Evolutionary conservation across 768 basidiomycete genomes (phyloP).

Genomic region (Tephrocybe sp.): DNA sequence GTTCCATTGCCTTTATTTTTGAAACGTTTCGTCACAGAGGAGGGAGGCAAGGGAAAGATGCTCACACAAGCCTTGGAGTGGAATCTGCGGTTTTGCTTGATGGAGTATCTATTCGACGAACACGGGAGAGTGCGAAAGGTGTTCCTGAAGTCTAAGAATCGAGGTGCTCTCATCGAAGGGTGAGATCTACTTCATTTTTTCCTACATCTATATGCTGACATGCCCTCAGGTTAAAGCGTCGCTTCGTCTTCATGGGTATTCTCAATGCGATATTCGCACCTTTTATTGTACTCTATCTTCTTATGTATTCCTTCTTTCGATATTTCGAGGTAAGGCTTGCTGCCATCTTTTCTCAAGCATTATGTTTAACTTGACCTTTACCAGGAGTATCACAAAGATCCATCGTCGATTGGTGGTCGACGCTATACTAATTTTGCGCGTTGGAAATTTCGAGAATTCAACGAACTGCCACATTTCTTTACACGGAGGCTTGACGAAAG

Average conservation of each 20-base stretch:
- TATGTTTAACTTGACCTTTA: neutral
- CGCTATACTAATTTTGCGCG: conserved; percentile 92
- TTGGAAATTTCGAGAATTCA: conserved; percentile 99
- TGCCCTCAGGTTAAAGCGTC: conserved; percentile 60
- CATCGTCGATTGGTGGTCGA: conserved; percentile 89
- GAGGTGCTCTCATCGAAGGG: conserved; percentile 79
- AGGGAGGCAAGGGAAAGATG: conserved; percentile 69
- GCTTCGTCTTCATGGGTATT: conserved; percentile 96
- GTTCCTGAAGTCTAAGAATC: conserved; percentile 84
- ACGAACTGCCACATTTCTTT: conserved; percentile 94
- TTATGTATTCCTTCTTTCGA: conserved; percentile 99
- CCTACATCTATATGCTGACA: conserved; percentile 1
- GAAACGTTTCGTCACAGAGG: conserved; percentile 47
- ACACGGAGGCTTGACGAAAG: conserved; percentile 81
- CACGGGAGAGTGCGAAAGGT: conserved; percentile 87
- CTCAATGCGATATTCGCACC: conserved; percentile 94
- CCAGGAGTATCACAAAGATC: conserved; percentile 98
- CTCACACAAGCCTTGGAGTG: conserved; percentile 92
- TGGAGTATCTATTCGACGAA: conserved; percentile 93
- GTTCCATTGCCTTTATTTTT: conserved; percentile 70
- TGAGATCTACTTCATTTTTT: conserved; percentile 28
- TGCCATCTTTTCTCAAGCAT: conserved; percentile 8
- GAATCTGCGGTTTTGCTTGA: conserved; percentile 94
- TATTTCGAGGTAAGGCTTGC: conserved; percentile 85
- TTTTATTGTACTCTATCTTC: conserved; percentile 92